phyloP scores from a whole-genome alignment of 2,329 filamentous ascomycete genomes.

The Fusarium anthophilum region DNA sequence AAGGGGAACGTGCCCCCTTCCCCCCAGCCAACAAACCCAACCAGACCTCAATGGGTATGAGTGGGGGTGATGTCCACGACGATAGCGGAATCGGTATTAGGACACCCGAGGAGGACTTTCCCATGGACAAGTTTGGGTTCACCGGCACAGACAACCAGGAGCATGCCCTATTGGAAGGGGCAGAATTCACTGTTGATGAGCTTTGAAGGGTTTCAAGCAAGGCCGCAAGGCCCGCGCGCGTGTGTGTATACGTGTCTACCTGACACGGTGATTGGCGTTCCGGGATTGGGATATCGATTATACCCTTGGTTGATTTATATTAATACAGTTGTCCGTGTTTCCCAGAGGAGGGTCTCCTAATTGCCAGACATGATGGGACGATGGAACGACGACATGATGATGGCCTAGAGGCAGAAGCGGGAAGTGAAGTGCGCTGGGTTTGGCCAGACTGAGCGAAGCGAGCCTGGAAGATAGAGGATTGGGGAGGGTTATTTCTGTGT shows the following conservation, averaged over 20 bases:
- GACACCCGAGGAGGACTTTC: slow-evolving; percentile 72
- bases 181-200: slow-evolving; percentile 41
- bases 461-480: neutral
- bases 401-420: slow-evolving; percentile 13
- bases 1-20: slow-evolving; percentile 61
- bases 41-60: slow-evolving; percentile 49
- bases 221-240: neutral
- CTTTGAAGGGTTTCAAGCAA: slow-evolving; percentile 23
- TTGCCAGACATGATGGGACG: slow-evolving; percentile 44
- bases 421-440: neutral
- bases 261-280: slow-evolving; percentile 37
- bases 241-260: neutral
- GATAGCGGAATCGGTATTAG: slow-evolving; percentile 80
- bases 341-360: slow-evolving; percentile 33
- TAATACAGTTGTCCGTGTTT: slow-evolving; percentile 31
- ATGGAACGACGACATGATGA: slow-evolving; percentile 47
- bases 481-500: slow-evolving; percentile 21
- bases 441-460: neutral
- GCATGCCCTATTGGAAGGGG: slow-evolving; percentile 46
- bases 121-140: slow-evolving; percentile 67
- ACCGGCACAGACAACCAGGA: slow-evolving; percentile 49
- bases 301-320: slow-evolving; percentile 40
- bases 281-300: slow-evolving; percentile 32
- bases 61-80: slow-evolving; percentile 65
- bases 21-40: slow-evolving; percentile 55